These are phyloP conservation scores for Mucor mucedo DNA, from an alignment of 371 early-diverging fungal genomes.

Conservation along the genomic window DNA sequence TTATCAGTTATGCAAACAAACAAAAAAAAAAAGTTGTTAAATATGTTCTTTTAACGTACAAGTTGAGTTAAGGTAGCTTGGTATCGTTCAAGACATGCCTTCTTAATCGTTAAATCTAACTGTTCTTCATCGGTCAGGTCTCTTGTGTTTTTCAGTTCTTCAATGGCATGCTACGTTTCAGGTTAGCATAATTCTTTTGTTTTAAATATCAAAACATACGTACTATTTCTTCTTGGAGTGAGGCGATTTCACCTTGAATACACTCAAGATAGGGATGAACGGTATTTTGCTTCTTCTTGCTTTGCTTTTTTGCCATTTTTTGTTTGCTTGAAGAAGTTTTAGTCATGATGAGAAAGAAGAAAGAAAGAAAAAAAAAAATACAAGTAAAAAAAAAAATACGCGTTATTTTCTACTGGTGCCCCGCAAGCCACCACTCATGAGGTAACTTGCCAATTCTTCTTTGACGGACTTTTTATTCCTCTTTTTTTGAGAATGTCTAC, in stretches of 20 bases:
- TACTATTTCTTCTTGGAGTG: constrained; percentile 36
- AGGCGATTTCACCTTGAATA: constrained; percentile 29
- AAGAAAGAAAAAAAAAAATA: constrained; percentile 6
- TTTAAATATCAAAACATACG: background rate
- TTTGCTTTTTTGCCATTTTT: constrained; percentile 4
- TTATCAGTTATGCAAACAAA: background rate
- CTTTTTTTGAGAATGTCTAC: no score
- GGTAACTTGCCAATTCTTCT: background rate
- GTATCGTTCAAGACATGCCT: constrained; percentile 15
- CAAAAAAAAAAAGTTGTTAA: background rate
- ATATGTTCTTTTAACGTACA: background rate
- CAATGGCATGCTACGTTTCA: constrained; percentile 3
- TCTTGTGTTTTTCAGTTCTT: constrained; percentile 14
- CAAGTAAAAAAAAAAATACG: constrained; percentile 5
- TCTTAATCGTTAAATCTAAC: background rate
- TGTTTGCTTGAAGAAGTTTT: background rate
- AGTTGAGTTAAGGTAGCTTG: constrained; percentile 9
- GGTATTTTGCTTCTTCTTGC: background rate
- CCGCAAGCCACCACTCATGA: constrained; percentile 1
- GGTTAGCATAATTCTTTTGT: background rate
- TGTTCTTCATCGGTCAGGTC: constrained; percentile 15
- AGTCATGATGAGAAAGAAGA: background rate
- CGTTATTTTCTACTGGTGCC: background rate
- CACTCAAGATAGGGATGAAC: constrained; percentile 31
- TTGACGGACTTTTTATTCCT: background rate